phyloP scores from a whole-genome alignment of 495 filamentous ascomycete genomes.

The Aspergillus nidulans region DNA sequence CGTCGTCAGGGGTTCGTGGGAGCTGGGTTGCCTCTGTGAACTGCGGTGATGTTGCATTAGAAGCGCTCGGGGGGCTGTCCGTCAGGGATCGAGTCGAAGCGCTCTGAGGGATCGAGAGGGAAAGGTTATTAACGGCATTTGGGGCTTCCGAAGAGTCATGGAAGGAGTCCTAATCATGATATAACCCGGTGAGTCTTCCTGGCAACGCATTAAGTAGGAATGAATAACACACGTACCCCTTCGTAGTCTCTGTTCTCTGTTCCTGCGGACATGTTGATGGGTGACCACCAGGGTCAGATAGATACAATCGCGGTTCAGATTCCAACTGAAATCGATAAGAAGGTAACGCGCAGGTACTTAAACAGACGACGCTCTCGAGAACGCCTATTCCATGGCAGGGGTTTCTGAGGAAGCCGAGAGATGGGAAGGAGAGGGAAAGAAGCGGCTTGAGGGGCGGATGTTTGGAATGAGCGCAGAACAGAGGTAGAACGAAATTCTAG shows the following conservation, averaged over 20 bases:
- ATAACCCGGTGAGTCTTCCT: neutral
- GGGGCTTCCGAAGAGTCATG: conserved; percentile 66
- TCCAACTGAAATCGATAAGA: neutral
- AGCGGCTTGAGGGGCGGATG: neutral
- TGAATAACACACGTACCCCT: conserved; percentile 37
- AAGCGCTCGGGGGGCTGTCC: conserved; percentile 41
- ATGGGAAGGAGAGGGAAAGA: neutral
- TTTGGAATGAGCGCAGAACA: neutral
- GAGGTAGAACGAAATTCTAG: conserved; percentile 13
- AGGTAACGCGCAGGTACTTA: conserved; percentile 6
- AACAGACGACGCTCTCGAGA: conserved; percentile 1
- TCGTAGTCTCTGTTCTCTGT: conserved; percentile 46
- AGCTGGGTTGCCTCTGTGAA: conserved; percentile 32
- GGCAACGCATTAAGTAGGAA: conserved; percentile 12
- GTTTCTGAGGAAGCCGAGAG: conserved; percentile 1
- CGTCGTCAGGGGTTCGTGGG: conserved; percentile 29
- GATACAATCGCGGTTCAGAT: conserved; percentile 5
- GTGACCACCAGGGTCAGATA: conserved; percentile 21
- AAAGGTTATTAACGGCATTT: conserved; percentile 26
- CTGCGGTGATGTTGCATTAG: conserved; percentile 35
- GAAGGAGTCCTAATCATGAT: conserved; percentile 61
- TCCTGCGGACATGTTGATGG: conserved; percentile 33
- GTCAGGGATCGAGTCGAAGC: conserved; percentile 45
- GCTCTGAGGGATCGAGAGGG: conserved; percentile 33
- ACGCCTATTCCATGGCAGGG: conserved; percentile 20